phyloP scores from a whole-genome alignment of 2,329 filamentous ascomycete genomes.

The Epichloe gansuensis region DNA sequence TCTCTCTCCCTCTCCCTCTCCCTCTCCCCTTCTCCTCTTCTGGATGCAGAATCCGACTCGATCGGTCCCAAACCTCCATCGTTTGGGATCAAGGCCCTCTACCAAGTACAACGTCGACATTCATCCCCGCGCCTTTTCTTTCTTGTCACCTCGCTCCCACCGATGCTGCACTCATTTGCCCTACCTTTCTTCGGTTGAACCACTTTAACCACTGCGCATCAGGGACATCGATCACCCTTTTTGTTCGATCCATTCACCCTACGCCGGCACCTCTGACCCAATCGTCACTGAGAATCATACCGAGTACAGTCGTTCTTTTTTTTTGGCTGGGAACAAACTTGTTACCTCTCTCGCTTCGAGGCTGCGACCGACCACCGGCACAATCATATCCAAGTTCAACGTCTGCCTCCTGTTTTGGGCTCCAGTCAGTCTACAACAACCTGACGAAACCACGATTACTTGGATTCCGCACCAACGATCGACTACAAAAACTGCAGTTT shows the following conservation, averaged over 20 bases:
- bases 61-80: background rate
- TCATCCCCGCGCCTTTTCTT: background rate
- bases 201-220: background rate
- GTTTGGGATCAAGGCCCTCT: background rate
- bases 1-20: background rate
- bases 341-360: too few species aligned
- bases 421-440: background rate
- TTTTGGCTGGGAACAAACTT: too few species aligned
- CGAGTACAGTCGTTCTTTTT: too few species aligned
- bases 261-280: background rate
- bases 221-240: background rate
- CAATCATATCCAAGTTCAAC: too few species aligned
- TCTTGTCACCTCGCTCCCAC: background rate
- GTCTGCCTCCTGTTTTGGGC: background rate
- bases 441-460: background rate
- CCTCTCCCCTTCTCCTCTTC: background rate
- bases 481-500: background rate
- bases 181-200: background rate
- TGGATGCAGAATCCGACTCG: background rate
- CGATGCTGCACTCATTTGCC: background rate
- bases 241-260: background rate
- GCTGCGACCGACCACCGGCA: too few species aligned
- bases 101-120: background rate
- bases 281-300: too few species aligned
- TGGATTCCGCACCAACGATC: background rate